phyloP scores from a whole-genome alignment of 2,329 filamentous ascomycete species.

The Colletotrichum sp. region DNA sequence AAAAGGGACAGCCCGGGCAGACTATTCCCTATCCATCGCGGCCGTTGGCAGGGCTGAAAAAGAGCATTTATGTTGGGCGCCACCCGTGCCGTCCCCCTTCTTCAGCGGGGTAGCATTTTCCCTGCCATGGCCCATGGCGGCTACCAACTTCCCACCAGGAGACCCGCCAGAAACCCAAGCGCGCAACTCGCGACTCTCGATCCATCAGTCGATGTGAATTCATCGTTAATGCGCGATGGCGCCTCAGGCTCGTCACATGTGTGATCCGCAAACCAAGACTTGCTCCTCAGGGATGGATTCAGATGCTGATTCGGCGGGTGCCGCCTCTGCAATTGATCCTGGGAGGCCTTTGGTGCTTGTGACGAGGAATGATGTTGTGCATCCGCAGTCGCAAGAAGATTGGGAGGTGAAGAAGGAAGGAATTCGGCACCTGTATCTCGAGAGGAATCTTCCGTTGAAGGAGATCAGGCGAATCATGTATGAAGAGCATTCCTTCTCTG shows the following conservation, averaged over 20 bases:
- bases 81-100: neutral
- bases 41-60: neutral
- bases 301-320: neutral
- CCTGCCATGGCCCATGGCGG: neutral
- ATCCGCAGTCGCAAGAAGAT: neutral
- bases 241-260: neutral
- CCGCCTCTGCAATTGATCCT: neutral
- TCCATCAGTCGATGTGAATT: neutral
- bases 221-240: neutral
- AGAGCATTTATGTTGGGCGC: neutral
- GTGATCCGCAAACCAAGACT: neutral
- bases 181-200: neutral
- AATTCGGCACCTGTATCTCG: neutral
- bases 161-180: neutral
- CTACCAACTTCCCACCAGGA: neutral
- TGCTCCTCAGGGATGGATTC: neutral
- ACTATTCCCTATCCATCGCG: neutral
- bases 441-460: neutral
- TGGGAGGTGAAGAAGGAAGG: neutral
- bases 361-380: neutral
- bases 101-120: neutral
- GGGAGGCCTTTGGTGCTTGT: neutral
- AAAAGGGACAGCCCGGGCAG: neutral
- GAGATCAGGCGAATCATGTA: neutral
- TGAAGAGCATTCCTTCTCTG: neutral